A percentile compares a stretch with the other conserved stretches of the same genome.
These are phyloP conservation scores for Tetrahymena thermophila DNA, from an alignment of 73 alveolate species.

Conservation along the genomic window DNA sequence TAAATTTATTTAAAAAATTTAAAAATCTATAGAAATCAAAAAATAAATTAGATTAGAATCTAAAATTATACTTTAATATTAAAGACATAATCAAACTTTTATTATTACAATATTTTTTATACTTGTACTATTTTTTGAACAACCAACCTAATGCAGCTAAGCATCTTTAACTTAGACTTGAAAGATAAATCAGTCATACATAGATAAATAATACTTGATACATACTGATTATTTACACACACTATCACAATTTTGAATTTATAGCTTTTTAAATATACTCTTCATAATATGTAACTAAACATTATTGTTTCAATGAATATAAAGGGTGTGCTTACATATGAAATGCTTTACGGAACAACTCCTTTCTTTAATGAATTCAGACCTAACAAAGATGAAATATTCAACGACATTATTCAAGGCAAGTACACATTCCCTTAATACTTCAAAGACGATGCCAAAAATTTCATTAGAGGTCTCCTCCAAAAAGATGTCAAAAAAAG, in stretches of 20 bases:
- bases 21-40: no score
- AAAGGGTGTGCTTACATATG: background rate
- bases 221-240: background rate
- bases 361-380: background rate
- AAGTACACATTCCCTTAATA: background rate
- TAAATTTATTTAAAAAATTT: background rate
- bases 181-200: background rate
- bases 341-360: background rate
- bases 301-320: background rate
- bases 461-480: background rate
- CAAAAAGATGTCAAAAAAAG: conserved; percentile 12
- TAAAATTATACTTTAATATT: no score
- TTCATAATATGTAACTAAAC: background rate
- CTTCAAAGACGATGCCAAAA: background rate
- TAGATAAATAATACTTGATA: background rate
- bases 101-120: no score
- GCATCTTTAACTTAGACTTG: no score
- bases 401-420: background rate
- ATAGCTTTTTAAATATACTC: background rate
- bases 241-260: background rate
- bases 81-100: no score
- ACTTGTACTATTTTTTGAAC: background rate
- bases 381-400: background rate
- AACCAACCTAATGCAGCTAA: no score
- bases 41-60: background rate